Evolutionary conservation across 1,139 yeast species (phyloP).

Genomic region (Magnusiomyces starmeri): DNA sequence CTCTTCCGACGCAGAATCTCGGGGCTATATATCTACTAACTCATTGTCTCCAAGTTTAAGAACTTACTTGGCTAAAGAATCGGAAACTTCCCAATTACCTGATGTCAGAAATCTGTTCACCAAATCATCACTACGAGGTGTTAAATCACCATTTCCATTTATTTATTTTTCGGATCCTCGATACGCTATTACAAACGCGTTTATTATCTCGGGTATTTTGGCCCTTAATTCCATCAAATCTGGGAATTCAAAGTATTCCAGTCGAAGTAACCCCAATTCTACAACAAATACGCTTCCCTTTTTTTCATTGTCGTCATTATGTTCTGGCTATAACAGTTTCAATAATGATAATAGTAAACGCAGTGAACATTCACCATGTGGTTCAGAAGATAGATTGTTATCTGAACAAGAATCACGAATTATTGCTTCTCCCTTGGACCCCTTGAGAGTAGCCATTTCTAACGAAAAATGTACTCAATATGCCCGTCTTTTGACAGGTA

Average conservation of each 20-base stretch:
- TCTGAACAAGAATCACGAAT: background rate
- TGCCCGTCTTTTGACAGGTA: constrained; percentile 3
- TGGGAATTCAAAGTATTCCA: background rate
- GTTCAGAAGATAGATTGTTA: no score
- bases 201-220: background rate
- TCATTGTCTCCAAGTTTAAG: no score
- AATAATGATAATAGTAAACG: background rate
- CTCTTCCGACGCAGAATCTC: background rate
- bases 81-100: no score
- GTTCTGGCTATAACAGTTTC: background rate
- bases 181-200: constrained; percentile 1
- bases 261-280: background rate
- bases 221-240: background rate
- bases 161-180: constrained; percentile 4
- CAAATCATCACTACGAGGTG: background rate
- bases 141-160: constrained; percentile 3
- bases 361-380: background rate
- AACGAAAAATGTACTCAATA: background rate
- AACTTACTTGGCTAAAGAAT: no score
- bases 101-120: background rate
- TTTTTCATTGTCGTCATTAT: background rate
- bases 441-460: background rate
- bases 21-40: no score
- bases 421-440: background rate
- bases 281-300: background rate